These are phyloP conservation scores for Bolboschoenoplectus hybrid DNA, from an alignment of 202 grass and related monocot species.

Conservation along the genomic window DNA sequence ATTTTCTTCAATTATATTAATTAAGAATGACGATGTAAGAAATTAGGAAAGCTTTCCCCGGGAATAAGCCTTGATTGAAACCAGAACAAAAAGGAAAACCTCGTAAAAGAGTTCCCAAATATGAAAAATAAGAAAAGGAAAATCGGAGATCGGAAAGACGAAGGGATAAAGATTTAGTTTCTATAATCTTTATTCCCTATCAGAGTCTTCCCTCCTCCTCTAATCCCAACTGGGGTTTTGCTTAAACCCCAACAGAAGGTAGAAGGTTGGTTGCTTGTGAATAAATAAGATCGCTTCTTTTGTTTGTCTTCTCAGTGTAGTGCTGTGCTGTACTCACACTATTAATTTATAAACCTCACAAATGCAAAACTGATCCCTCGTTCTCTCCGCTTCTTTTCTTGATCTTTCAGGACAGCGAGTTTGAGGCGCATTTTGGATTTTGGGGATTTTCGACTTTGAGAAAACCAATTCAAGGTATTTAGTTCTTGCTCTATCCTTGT, in stretches of 20 bases:
- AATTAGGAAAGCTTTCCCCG: not conserved
- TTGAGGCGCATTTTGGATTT: not conserved
- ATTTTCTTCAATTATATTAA: not conserved
- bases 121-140: constrained; percentile 35
- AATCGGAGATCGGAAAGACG: constrained; percentile 1
- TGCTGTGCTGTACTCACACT: not conserved
- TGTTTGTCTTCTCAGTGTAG: not conserved
- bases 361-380: not conserved
- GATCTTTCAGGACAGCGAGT: not conserved
- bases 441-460: not conserved
- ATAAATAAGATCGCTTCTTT: not conserved
- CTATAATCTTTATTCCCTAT: not conserved
- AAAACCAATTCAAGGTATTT: constrained; percentile 6
- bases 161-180: not conserved
- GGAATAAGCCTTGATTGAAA: not conserved
- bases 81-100: not conserved
- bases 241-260: constrained; percentile 26
- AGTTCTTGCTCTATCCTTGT: not conserved
- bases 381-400: constrained; percentile 33
- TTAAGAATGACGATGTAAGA: constrained; percentile 5
- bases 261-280: not conserved
- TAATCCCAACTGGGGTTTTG: not conserved
- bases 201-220: not conserved
- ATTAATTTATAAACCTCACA: not conserved
- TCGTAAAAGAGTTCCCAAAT: constrained; percentile 11